Base-by-base conservation (phyloP, 2,329 filamentous ascomycete genomes). In the Arthroderma sp. region DNA sequence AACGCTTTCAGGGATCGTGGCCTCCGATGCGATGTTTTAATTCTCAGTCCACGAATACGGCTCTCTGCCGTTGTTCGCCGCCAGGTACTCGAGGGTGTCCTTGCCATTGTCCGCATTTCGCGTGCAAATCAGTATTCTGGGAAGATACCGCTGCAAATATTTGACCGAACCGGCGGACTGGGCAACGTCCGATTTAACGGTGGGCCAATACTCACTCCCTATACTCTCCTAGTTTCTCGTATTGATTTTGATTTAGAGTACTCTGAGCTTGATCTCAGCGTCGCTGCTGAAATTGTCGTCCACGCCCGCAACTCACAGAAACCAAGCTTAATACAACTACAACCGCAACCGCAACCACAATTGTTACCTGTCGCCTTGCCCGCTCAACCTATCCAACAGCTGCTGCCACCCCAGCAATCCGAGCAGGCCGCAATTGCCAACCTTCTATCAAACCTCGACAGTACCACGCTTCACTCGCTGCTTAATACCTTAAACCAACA, bases 41-140 rank as follows among this genome's bases (percentile, higher is more conserved):
- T 87, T 63, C 76, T 96, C 49, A 86, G 84, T 57, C 84, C 88
- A 31, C 83, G 87, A 21, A 82, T 94, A 49, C 81, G 87, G 17
- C 83, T 91, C 61, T 82, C 86, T 37, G 81, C 85, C 4, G 84
- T 95, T n/a, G 82, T 96, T 55, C 84, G 88, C 63, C 81, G 87
- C 55, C 89, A 95, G 68, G 87, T 94, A 38, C 75, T 91, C 9
- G 91, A 97, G 70, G 91, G 93, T 17, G 91, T 96, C 1, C 80
- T 88, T 55, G 91, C 87, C 7, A 87, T 96, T 13, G 83, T 88
- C 4, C 85, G 89, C 64, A 79, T 97, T 13, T 84, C 87, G 60
- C 77, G 82, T 54, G 76, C 78, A 49, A 81, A 88, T 21, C 86
- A 95, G 66, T 76, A 78, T 35, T 79, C 79, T 1, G 83, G 84